Evolutionary conservation across 1,139 yeast genomes (phyloP).

Genomic region (Scheffersomyces titani): DNA sequence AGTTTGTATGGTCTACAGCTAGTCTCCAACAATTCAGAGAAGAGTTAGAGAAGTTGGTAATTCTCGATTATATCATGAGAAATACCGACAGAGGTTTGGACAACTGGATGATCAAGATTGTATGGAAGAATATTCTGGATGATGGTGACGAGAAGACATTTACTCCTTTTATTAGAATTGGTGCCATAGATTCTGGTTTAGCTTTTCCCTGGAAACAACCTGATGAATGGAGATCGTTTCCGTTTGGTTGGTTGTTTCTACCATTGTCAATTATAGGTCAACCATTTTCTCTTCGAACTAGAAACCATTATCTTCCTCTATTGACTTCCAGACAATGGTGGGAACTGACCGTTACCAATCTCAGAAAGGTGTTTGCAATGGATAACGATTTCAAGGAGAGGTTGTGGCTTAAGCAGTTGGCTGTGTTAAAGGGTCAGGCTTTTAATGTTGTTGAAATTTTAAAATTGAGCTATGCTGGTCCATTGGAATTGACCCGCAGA

Average conservation of each 20-base stretch:
- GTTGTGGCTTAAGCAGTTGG: slow-evolving; percentile 69
- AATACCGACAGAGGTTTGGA: slow-evolving; percentile 77
- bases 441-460: slow-evolving; percentile 72
- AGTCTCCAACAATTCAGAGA: slow-evolving; percentile 54
- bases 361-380: slow-evolving; percentile 51
- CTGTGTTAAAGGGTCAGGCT: slow-evolving; percentile 77
- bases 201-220: slow-evolving; percentile 86
- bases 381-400: slow-evolving; percentile 66
- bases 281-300: slow-evolving; percentile 60
- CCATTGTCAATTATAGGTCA: slow-evolving; percentile 67
- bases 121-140: slow-evolving; percentile 37
- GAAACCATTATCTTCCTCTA: slow-evolving; percentile 59
- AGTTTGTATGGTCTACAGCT: slow-evolving; percentile 57
- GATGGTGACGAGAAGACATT: slow-evolving; percentile 9
- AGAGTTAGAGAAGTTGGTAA: slow-evolving; percentile 69
- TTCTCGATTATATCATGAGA: slow-evolving; percentile 70
- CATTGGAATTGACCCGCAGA: slow-evolving; percentile 64
- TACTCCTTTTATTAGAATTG: slow-evolving; percentile 52
- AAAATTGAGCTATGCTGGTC: slow-evolving; percentile 61
- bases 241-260: slow-evolving; percentile 76
- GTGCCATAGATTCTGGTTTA: slow-evolving; percentile 77
- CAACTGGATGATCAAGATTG: slow-evolving; percentile 73
- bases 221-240: slow-evolving; percentile 79
- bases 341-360: slow-evolving; percentile 55
- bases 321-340: slow-evolving; percentile 70